A percentile compares a stretch with the other conserved stretches of the same genome.
Conservation (phyloP, 441 rosid genomes). For the Rhodomyrtus psidioides region DNA sequence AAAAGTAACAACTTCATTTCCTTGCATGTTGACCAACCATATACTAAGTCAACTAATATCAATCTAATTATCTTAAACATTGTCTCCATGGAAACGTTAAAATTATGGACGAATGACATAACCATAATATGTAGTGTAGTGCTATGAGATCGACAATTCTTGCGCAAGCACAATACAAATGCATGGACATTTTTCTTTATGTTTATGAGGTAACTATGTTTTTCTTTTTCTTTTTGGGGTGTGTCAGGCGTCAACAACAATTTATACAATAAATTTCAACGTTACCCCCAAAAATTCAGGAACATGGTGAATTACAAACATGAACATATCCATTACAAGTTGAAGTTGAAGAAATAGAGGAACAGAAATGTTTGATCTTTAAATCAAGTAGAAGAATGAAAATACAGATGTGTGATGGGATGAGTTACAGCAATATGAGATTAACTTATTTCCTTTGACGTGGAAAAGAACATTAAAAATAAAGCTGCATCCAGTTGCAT, state of each 20-base stretch:
- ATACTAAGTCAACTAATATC: background rate
- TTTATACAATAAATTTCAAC: background rate
- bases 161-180: no score
- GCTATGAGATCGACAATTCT: no score
- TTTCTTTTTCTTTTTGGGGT: no score
- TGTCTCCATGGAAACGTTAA: no score
- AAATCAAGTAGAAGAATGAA: background rate
- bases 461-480: no score
- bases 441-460: background rate
- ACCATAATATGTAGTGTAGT: no score
- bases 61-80: no score
- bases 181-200: no score
- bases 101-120: no score
- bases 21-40: background rate
- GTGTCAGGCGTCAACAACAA: no score
- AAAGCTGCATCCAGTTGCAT: no score
- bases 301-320: rapidly evolving
- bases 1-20: background rate
- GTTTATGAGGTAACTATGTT: no score
- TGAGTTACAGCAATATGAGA: background rate
- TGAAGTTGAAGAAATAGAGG: background rate
- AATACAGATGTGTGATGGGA: background rate
- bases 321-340: background rate
- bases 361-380: background rate
- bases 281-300: rapidly evolving